Conservation (phyloP, 2,329 filamentous ascomycete genomes). For the Boeremia lycopersici region DNA sequence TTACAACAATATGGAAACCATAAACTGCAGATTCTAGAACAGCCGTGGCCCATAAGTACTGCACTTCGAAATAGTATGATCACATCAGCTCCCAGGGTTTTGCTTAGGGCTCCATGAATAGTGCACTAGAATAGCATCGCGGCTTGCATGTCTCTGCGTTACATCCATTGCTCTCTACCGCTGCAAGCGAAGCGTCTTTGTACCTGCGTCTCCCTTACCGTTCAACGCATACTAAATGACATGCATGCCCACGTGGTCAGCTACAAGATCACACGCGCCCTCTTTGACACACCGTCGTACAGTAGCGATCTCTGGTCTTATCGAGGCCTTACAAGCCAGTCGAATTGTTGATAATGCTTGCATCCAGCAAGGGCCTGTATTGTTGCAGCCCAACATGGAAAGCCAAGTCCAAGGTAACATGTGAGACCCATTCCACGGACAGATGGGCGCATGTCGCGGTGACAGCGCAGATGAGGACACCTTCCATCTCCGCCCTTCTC, state of each 20-base stretch:
- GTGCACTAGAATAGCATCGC: no score
- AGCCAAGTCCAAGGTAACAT: not conserved
- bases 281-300: not conserved
- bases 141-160: not conserved
- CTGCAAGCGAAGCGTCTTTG: not conserved
- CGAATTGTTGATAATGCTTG: not conserved
- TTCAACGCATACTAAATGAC: constrained; percentile 2
- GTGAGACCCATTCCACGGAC: not conserved
- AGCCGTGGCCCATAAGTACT: no score
- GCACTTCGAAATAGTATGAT: no score
- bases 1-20: no score
- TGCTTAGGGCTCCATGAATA: no score
- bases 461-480: not conserved
- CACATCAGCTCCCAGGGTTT: no score
- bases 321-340: not conserved
- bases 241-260: not conserved
- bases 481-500: not conserved
- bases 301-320: not conserved
- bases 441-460: constrained; percentile 2
- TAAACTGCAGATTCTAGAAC: no score
- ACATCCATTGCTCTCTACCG: not conserved
- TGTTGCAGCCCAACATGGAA: not conserved
- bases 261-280: not conserved
- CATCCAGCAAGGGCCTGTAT: not conserved
- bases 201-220: constrained; percentile 8